These are phyloP conservation scores for Jasminum sambac DNA, from an alignment of 257 asterid species.

Conservation along the genomic window DNA sequence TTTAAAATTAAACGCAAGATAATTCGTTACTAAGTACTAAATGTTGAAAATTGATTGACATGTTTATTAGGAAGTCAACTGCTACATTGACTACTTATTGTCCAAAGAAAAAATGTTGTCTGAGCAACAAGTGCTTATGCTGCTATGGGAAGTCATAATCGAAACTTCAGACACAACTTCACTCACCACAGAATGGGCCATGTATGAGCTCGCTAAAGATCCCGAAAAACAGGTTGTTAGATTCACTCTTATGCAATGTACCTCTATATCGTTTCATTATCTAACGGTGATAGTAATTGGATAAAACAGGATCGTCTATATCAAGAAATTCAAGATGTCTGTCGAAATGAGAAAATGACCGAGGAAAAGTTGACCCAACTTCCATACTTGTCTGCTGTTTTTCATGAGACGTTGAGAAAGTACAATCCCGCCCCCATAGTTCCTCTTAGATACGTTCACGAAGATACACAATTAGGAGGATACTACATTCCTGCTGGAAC, in stretches of 20 bases:
- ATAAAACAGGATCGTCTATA: slow-evolving; percentile 42
- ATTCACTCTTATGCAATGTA: background rate
- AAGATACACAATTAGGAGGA: slow-evolving; percentile 63
- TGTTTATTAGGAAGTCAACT: slow-evolving; percentile 40
- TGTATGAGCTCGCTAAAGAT: slow-evolving; percentile 72
- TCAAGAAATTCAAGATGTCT: slow-evolving; percentile 39
- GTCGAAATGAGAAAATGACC: slow-evolving; percentile 43
- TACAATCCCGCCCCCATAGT: slow-evolving; percentile 65
- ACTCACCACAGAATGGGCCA: slow-evolving; percentile 71
- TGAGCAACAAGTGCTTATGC: slow-evolving; percentile 54
- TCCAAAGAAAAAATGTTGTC: slow-evolving; percentile 51
- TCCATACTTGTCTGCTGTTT: slow-evolving; percentile 61
- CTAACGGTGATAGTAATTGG: background rate
- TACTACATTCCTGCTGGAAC: slow-evolving; percentile 58
- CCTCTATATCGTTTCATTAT: background rate
- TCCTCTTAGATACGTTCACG: slow-evolving; percentile 64
- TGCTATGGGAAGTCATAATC: slow-evolving; percentile 66
- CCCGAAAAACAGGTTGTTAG: slow-evolving; percentile 49
- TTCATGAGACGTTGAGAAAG: slow-evolving; percentile 67
- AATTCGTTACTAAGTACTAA: background rate
- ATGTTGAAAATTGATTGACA: background rate
- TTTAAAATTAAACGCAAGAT: background rate
- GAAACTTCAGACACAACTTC: slow-evolving; percentile 70
- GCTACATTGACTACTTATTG: slow-evolving; percentile 53
- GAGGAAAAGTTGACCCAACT: slow-evolving; percentile 56